A percentile compares a stretch with the other conserved stretches of the same genome.
phyloP scores from a whole-genome alignment of 2,329 filamentous ascomycete genomes.

The Hymenoscyphus fructigenus region DNA sequence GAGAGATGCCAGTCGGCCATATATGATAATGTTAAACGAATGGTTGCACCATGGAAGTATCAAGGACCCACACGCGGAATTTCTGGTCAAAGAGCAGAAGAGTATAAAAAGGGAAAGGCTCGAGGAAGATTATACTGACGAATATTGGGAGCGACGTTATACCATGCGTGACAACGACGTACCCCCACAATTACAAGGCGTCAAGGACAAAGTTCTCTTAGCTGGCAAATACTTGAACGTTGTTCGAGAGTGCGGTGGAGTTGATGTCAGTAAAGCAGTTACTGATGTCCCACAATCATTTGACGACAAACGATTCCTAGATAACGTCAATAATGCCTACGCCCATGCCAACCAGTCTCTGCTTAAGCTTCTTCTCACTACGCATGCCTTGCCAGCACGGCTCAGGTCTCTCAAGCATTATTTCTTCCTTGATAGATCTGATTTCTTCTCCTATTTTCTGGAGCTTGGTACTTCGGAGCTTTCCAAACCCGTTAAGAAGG shows the following conservation, averaged over 20 bases:
- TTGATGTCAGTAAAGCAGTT: constrained; percentile 87
- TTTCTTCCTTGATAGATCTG: constrained; percentile 96
- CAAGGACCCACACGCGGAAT: constrained; percentile 89
- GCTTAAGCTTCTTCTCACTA: constrained; percentile 85
- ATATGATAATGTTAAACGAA: constrained; percentile 98
- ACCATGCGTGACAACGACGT: constrained; percentile 90
- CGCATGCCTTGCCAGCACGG: constrained; percentile 83
- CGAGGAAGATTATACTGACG: constrained; percentile 96
- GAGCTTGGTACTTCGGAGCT: constrained; percentile 88
- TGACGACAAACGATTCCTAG: constrained; percentile 86
- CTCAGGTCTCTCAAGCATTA: constrained; percentile 95
- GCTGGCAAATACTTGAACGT: constrained; percentile 98
- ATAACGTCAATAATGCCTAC: constrained; percentile 95
- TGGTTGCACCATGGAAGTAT: constrained; percentile 97
- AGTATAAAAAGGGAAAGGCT: constrained; percentile 88
- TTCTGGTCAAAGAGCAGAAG: constrained; percentile 92
- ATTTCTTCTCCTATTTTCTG: constrained; percentile 98
- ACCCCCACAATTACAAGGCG: constrained; percentile 83
- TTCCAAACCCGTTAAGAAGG: constrained; percentile 80
- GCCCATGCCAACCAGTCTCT: constrained; percentile 93
- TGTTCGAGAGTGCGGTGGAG: constrained; percentile 92
- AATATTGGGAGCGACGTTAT: constrained; percentile 98
- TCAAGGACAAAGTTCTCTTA: constrained; percentile 91
- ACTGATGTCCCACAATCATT: constrained; percentile 89
- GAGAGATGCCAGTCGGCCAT: constrained; percentile 85